Evolutionary conservation across 306 rosid genomes (phyloP), one percentile per base, ranked within the genome.

Genomic region (Acacia melanoxylon): DNA sequence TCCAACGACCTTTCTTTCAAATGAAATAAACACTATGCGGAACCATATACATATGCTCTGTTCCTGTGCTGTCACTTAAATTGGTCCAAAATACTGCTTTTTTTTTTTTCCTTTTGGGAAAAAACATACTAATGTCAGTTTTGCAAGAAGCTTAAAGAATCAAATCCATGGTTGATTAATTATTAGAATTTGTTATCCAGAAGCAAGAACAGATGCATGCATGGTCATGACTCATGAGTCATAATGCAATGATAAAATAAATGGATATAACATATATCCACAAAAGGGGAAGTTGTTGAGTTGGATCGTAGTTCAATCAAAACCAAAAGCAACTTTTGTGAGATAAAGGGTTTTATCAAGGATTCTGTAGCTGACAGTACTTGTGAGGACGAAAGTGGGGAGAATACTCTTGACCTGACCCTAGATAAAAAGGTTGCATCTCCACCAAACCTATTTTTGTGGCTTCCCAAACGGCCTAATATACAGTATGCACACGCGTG

Each of bases 311-410:
- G n/a, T 29, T 17, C 67, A 81, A 77, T 35, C 58, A 2, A 74
- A 73, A 80, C 46, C 76, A 85, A 78, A 78, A 66, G 83, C 71
- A 14, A 14, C 72, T 41, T 82, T 69, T 69, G 63, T 48, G 17
- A 35, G 29, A n/a, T 78, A 17, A 68, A 40, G 37, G 78, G 45
- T 24, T 33, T 29, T 17, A 15, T 8, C 42, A 5, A 16, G 13
- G 59, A 37, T 81, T 72, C 61, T 77, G 29, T 10, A 42, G 70
- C 66, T 72, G 83, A 63, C 76, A 52, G 68, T 66, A 14, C 71
- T 12, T 16, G 72, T 35, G 72, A 48, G 41, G 70, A 76, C 75
- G 74, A 56, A 46, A 85, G 72, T 41, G 49, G 65, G 75, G 73
- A 59, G 72, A 4, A 42, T 19, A 14, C 67, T 42, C 29, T 25